Percentiles rank a stretch among this genome's conserved stretches.
Evolutionary conservation across 192 early-diverging fungal species (phyloP).

Genomic region (Coemansia sp.): DNA sequence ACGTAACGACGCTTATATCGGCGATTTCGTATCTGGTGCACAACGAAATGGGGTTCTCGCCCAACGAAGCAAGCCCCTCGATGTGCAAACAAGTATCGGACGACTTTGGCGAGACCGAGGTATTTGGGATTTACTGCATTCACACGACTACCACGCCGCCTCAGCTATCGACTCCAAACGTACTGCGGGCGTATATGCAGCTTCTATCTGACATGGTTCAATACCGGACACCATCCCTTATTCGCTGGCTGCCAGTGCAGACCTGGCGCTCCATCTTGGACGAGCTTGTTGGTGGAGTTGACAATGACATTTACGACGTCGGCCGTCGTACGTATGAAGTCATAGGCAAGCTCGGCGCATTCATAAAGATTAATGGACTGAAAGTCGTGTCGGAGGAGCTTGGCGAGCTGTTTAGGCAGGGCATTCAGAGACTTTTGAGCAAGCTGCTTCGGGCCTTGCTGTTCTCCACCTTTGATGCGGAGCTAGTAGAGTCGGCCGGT

Average conservation of each 20-base stretch:
- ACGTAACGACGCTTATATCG: constrained; percentile 34
- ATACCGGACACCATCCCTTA: constrained; percentile 45
- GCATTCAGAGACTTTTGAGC: constrained; percentile 37
- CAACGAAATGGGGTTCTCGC: constrained; percentile 54
- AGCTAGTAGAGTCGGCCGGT: constrained; percentile 50
- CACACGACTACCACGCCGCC: constrained; percentile 26
- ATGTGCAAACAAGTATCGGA: constrained; percentile 33
- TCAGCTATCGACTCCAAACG: constrained; percentile 41
- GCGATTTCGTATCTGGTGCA: constrained; percentile 40
- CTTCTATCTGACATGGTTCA: constrained; percentile 51
- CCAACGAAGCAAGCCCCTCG: constrained; percentile 28
- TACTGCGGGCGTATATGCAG: constrained; percentile 44
- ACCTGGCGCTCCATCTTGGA: constrained; percentile 34
- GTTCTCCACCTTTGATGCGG: constrained; percentile 50
- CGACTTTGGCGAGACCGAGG: constrained; percentile 52
- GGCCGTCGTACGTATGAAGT: constrained; percentile 49
- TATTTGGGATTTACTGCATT: constrained; percentile 50
- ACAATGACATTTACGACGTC: constrained; percentile 48
- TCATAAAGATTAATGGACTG: constrained; percentile 38
- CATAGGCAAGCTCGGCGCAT: constrained; percentile 51
- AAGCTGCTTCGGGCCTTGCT: constrained; percentile 40
- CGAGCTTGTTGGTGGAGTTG: constrained; percentile 39
- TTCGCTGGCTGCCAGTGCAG: constrained; percentile 46
- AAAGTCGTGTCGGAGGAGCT: constrained; percentile 16
- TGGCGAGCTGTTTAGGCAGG: constrained; percentile 21